phyloP scores from a whole-genome alignment of 768 basidiomycete genomes.

The Chalciporus pseudorubinellus region DNA sequence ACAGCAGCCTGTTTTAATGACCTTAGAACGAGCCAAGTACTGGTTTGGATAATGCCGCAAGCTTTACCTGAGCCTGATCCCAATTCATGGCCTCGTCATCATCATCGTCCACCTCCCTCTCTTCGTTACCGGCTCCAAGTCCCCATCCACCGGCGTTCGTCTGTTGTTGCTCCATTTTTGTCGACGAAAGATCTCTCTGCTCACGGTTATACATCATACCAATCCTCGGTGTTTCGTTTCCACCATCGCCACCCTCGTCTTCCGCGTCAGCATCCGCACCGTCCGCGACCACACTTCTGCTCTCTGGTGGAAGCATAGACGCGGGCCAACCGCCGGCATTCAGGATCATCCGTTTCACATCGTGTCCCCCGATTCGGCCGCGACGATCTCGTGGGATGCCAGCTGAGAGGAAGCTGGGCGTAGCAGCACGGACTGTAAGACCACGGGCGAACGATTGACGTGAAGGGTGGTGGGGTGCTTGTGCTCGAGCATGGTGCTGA shows the following conservation, averaged over 20 bases:
- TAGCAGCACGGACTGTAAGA: conserved; percentile 26
- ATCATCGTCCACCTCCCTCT: conserved; percentile 62
- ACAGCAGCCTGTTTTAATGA: conserved; percentile 42
- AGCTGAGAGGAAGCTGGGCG: conserved; percentile 70
- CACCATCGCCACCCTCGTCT: conserved; percentile 42
- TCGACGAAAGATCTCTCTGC: neutral
- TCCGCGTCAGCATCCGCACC: conserved; percentile 34
- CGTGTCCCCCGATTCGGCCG: conserved; percentile 60
- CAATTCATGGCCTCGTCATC: conserved; percentile 63
- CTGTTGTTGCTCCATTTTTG: conserved; percentile 38
- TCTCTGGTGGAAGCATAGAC: conserved; percentile 8
- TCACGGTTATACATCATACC: conserved; percentile 41
- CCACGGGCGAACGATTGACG: conserved; percentile 27
- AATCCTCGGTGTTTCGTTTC: conserved; percentile 55
- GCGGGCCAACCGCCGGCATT: conserved; percentile 24
- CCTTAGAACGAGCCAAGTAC: neutral
- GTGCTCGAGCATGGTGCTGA: conserved; percentile 35
- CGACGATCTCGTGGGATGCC: conserved; percentile 75
- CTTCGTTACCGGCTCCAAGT: conserved; percentile 58
- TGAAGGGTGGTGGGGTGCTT: conserved; percentile 27
- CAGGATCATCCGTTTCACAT: conserved; percentile 29
- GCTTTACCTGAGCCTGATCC: conserved; percentile 65
- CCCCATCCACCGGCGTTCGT: conserved; percentile 75
- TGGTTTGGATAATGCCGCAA: neutral
- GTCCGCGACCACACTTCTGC: conserved; percentile 8